Evolutionary conservation across 2,329 filamentous ascomycete species (phyloP).

Genomic region (Coleophoma cylindrospora): DNA sequence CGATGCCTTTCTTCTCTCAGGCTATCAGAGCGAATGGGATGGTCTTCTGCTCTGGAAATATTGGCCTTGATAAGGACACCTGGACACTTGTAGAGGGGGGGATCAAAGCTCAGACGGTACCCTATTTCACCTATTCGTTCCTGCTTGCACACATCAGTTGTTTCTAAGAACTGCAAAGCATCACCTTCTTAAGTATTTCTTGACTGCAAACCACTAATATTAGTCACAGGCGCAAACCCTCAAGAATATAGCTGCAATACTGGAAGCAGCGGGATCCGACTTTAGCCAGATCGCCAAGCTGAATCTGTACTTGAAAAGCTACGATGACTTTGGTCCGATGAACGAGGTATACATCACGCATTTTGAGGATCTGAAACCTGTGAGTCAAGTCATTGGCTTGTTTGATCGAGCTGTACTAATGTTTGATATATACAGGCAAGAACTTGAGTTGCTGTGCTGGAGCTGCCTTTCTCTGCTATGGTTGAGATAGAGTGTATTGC

Average conservation of each 20-base stretch:
- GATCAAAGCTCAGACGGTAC: conserved; percentile 59
- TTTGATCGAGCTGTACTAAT: neutral
- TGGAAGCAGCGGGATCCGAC: conserved; percentile 61
- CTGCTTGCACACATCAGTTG: neutral
- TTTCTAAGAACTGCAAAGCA: no score
- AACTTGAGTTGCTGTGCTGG: neutral
- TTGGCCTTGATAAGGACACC: conserved; percentile 55
- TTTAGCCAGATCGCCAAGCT: conserved; percentile 67
- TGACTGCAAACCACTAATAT: no score
- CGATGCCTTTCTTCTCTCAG: conserved; percentile 1
- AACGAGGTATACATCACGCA: conserved; percentile 68
- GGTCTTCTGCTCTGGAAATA: conserved; percentile 68
- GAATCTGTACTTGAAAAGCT: conserved; percentile 67
- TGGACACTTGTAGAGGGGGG: conserved; percentile 58
- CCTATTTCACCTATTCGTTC: conserved; percentile 1
- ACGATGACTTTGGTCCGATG: conserved; percentile 72
- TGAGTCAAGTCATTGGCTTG: neutral
- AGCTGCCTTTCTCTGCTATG: neutral
- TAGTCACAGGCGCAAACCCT: conserved; percentile 1
- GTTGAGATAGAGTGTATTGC: neutral
- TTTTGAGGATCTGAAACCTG: conserved; percentile 49
- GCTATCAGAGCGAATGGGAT: conserved; percentile 64
- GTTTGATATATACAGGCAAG: neutral
- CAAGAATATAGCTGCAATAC: conserved; percentile 60
- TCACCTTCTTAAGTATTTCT: no score